A percentile compares a stretch with the other conserved stretches of the same genome.
Evolutionary conservation across 2,329 filamentous ascomycete species (phyloP).

Genomic region (Pseudogymnoascus sp.): DNA sequence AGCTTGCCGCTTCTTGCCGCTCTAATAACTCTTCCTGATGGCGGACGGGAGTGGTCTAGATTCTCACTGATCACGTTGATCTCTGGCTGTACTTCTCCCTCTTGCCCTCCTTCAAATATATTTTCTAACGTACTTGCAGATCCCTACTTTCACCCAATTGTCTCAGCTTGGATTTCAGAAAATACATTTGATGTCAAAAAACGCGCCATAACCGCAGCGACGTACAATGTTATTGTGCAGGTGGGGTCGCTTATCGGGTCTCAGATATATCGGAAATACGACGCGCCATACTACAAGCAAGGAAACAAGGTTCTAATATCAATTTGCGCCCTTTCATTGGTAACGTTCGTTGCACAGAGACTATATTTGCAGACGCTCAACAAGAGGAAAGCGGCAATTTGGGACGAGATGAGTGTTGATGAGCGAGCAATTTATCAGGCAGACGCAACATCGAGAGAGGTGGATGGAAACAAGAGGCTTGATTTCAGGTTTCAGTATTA

Average conservation of each 20-base stretch:
- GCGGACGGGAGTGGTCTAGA: constrained; percentile 43
- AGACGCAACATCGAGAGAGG: constrained; percentile 37
- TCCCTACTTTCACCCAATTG: constrained; percentile 52
- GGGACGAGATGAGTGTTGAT: constrained; percentile 39
- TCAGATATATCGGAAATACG: constrained; percentile 45
- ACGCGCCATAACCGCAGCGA: constrained; percentile 40
- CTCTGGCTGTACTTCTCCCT: constrained; percentile 33
- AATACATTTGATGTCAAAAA: constrained; percentile 45
- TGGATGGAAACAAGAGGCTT: constrained; percentile 43
- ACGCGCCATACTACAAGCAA: constrained; percentile 48
- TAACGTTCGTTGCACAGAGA: constrained; percentile 44
- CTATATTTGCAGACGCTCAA: constrained; percentile 40
- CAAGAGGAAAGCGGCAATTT: constrained; percentile 40
- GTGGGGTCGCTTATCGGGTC: constrained; percentile 35
- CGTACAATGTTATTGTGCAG: constrained; percentile 43
- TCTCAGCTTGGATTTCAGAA: constrained; percentile 43
- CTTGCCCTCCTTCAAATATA: too few species aligned
- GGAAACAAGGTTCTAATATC: constrained; percentile 52
- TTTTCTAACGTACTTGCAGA: constrained; percentile 19
- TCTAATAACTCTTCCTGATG: constrained; percentile 41
- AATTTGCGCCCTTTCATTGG: constrained; percentile 42
- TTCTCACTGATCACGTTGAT: constrained; percentile 46
- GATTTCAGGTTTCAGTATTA: constrained; percentile 46
- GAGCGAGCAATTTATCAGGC: constrained; percentile 41
- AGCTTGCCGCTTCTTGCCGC: constrained; percentile 45